Base-by-base conservation (phyloP, 148 eudicot genomes). In the Chenopodium formosanum region DNA sequence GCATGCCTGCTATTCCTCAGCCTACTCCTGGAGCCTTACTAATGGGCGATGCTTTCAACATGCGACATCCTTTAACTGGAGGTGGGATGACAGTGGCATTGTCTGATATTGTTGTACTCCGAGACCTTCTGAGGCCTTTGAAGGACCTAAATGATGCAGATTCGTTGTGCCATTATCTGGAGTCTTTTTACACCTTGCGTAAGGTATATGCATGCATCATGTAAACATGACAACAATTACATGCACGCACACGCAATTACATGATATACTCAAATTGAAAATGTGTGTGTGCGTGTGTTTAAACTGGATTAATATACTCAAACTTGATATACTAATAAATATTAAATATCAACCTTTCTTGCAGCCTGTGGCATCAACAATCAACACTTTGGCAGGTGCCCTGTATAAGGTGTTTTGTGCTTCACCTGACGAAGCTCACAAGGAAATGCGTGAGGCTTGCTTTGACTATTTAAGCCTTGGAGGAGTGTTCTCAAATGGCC, bases 11-110 rank as follows among this genome's bases (percentile, higher is more conserved):
- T 82, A 86, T 88, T 80, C 94, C 95, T 56, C 82, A 81, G 73
- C 93, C 90, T n/a, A 94, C 91, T 48, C 93, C 98, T 79, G 96
- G 98, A 32, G 98, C 98, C 31, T 81, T 94, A 44, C 74, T 94
- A 29, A 73, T 94, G 90, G 98, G 98, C 11, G 98, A 94, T 82
- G 96, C 98, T 73, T 89, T 94, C 86, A 94, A 93, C 88, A 93
- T 91, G 94, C 94, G 94, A 27, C 97, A 93, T 89, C 97, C 97
- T 70, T 86, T 93, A 81, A 91, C 94, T 46, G 95, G 97, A 40
- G 97, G 97, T 78, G 97, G 97, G 77, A 94, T 94, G 97, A 94
- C 95, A 0, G 97, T 94, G 47, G 97, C 95, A 47, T 88, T 94
- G 70, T 89, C 92, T 23, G 95, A 94, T 78, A 86, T 94, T 66